Evolutionary conservation across 148 eudicot species (phyloP).

Genomic region (Chenopodium album): DNA sequence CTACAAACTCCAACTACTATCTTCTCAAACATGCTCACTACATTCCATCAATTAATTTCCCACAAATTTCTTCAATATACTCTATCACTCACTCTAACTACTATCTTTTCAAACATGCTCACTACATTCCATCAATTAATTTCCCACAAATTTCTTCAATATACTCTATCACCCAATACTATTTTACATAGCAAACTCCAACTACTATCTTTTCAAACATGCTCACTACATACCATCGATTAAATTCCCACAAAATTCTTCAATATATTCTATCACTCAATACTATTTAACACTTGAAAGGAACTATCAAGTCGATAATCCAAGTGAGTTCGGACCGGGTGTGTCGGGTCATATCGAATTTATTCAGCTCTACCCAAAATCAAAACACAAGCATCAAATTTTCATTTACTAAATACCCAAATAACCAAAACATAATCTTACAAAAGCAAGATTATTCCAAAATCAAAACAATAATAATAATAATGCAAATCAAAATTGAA

Average conservation of each 20-base stretch:
- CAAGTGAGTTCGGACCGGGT: no score
- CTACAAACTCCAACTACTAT: neutral
- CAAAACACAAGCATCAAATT: neutral
- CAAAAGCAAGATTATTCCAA: neutral
- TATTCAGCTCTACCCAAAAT: neutral
- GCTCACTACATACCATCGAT: neutral
- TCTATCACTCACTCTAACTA: neutral
- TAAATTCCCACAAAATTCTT: neutral
- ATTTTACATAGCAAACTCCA: neutral
- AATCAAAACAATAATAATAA: neutral
- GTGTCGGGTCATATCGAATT: neutral
- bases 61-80: neutral
- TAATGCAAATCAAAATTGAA: neutral
- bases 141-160: neutral
- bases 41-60: neutral
- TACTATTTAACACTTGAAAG: neutral
- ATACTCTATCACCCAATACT: no score
- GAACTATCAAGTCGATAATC: neutral
- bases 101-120: neutral
- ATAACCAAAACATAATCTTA: no score
- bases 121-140: neutral
- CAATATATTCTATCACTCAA: no score
- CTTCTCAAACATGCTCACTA: neutral
- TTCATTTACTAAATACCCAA: no score
- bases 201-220: no score